Conservation (phyloP, 768 basidiomycete genomes). For the Coprinopsis sp. region DNA sequence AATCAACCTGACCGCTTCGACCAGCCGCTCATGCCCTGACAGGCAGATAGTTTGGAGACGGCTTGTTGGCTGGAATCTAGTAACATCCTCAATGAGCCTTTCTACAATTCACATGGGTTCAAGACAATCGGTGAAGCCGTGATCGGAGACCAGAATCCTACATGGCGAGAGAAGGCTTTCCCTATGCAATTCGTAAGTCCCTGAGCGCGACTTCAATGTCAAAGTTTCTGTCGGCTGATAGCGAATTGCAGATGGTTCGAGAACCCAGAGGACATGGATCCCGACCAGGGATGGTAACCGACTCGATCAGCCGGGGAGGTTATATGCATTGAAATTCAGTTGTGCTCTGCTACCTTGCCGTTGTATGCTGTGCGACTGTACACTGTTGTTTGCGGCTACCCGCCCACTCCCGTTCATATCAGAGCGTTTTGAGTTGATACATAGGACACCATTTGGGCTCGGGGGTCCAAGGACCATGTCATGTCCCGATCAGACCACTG, state of each 20-base stretch:
- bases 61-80: conserved; percentile 19
- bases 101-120: conserved; percentile 26
- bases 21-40: background rate
- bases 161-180: conserved; percentile 20
- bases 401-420: no score
- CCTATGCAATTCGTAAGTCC: conserved; percentile 19
- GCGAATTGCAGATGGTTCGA: conserved; percentile 18
- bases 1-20: background rate
- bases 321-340: no score
- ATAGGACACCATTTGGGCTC: no score
- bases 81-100: conserved; percentile 19
- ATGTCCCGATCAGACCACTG: no score
- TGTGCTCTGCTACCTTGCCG: no score
- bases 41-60: conserved; percentile 19
- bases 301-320: background rate
- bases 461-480: no score
- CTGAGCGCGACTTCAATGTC: background rate
- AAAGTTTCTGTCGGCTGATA: background rate
- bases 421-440: no score
- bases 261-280: conserved; percentile 6
- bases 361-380: no score
- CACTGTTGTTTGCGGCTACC: no score
- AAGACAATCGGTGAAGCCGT: conserved; percentile 14
- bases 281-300: background rate
- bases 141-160: conserved; percentile 20